Evolutionary conservation across 2,329 filamentous ascomycete genomes (phyloP), one percentile per base, ranked within the genome.

Genomic region (Xylaria polymorpha): DNA sequence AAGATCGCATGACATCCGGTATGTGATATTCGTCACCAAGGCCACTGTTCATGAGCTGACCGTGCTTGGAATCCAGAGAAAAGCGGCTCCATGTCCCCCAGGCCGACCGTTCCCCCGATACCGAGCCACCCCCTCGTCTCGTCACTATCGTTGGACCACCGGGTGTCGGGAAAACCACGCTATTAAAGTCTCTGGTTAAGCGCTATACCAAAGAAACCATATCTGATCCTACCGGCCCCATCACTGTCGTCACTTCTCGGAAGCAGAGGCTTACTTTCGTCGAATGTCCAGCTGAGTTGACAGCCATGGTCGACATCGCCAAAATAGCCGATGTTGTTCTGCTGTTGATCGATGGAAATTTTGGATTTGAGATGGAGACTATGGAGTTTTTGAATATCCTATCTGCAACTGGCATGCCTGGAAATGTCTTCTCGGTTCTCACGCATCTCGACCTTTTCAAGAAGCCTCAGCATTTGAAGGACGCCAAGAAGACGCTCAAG

Each of bases 291-390:
- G 95, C 98, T 78, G 94, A 96, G 75, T 88, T 99, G 63, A 94
- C 97, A 71, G 92, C 93, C 73, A 98, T 98, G 93, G 94, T 99
- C 72, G 96, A 99, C 81, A 88, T 98, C 66, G 93, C 96, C 68
- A 99, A 99, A 82, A 93, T 99, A 51, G 96, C 97, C 20, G 96
- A 99, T 80, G 98, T 99, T 76, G 93, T 98, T 6, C 86, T 99
- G 59, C 87, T 99, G 66, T 96, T 99, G 93, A 99, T 99, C 75
- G 96, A 99, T 79, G 97, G 96, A 65, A 98, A 98, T 82, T 99
- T 92, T 77, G 97, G 96, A 15, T 99, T 99, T 78, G 96, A 99
- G 83, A 99, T 99, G 96, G 96, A 99, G 86, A 99, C 96, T 0
- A 99, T 99, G 96, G 96, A 99, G 82, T 99, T 99, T 71, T 84